Evolutionary conservation across 306 rosid species (phyloP).

Genomic region (Gastrolobium villosum): DNA sequence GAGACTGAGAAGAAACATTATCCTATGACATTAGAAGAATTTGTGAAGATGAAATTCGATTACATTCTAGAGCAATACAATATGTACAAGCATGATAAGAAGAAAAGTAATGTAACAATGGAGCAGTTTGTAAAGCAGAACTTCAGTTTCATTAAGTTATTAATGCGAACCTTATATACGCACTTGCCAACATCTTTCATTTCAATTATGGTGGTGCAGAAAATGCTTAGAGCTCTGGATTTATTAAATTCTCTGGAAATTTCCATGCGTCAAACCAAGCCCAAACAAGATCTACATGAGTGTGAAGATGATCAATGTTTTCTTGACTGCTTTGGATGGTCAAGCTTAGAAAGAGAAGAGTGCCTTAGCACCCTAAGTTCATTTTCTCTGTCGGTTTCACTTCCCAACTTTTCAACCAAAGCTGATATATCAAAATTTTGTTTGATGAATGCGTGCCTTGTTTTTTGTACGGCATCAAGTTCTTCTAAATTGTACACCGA

Average conservation of each 20-base stretch:
- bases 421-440: constrained; percentile 7
- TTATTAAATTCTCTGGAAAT: constrained; percentile 24
- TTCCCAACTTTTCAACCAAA: neutral
- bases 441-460: constrained; percentile 44
- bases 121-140: constrained; percentile 47
- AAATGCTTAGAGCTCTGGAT: constrained; percentile 28
- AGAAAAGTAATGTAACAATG: neutral
- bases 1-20: too few species aligned
- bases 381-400: neutral
- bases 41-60: neutral
- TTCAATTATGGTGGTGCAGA: constrained; percentile 32
- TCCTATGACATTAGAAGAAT: constrained; percentile 45
- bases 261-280: neutral
- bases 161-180: constrained; percentile 44
- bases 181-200: constrained; percentile 62
- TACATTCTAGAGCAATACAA: neutral
- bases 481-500: constrained; percentile 45
- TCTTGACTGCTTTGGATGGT: neutral
- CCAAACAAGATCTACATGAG: neutral
- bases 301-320: neutral
- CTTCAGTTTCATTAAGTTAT: constrained; percentile 38
- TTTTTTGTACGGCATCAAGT: constrained; percentile 55
- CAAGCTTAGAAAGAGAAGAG: neutral
- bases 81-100: neutral
- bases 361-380: constrained; percentile 5